Percentiles rank a stretch among this genome's conserved stretches.
These are phyloP conservation scores for Podaxis mareebaensis DNA, from an alignment of 768 basidiomycete genomes.

Conservation along the genomic window DNA sequence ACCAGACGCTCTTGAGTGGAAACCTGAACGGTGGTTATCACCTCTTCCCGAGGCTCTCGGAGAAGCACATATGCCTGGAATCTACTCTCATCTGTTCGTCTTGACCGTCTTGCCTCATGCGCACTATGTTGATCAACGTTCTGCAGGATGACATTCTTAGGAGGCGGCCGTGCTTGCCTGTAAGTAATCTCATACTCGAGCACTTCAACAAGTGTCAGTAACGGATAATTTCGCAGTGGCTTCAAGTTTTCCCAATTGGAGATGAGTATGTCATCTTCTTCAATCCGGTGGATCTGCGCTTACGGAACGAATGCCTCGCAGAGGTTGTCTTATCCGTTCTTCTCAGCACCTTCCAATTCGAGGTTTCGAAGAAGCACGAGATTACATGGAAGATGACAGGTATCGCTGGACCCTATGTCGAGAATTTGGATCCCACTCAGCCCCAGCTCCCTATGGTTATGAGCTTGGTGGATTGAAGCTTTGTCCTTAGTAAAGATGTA, in stretches of 20 bases:
- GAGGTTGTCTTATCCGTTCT: constrained; percentile 19
- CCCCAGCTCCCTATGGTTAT: not conserved
- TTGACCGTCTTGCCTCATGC: no score
- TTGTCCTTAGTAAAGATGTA: no score
- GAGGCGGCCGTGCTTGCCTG: constrained; percentile 5
- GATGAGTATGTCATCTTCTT: constrained; percentile 6
- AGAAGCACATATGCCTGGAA: constrained; percentile 25
- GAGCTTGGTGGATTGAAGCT: not conserved
- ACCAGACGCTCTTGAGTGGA: no score
- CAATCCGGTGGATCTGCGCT: not conserved
- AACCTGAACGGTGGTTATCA: no score
- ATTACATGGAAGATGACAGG: constrained; percentile 16
- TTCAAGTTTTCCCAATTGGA: constrained; percentile 15
- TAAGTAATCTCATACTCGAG: not conserved
- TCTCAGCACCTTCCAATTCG: constrained; percentile 14
- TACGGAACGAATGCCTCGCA: not conserved
- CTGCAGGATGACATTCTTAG: constrained; percentile 16
- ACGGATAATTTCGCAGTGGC: not conserved
- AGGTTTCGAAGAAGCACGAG: not conserved
- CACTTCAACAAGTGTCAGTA: not conserved
- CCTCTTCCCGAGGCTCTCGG: no score
- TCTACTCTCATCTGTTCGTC: constrained; percentile 27
- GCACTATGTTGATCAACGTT: no score
- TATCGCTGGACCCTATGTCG: constrained; percentile 4
- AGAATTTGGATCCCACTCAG: not conserved